These are phyloP conservation scores for Suillus paluster DNA, from an alignment of 768 basidiomycete species.

Conservation along the genomic window DNA sequence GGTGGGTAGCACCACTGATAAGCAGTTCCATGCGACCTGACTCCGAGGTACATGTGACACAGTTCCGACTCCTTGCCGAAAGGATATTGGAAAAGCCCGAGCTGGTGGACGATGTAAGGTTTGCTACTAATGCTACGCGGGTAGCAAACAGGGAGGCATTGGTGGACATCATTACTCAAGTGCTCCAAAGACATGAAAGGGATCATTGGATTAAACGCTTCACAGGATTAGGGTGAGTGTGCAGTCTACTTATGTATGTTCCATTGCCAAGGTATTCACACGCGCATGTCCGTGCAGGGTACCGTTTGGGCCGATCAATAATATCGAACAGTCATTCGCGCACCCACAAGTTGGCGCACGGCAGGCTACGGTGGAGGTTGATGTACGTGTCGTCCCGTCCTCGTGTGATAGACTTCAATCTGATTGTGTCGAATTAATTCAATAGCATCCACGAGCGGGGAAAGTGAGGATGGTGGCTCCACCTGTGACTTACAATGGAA, in stretches of 20 bases:
- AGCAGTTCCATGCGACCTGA: conserved; percentile 11
- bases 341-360: conserved; percentile 88
- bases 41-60: conserved; percentile 11
- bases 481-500: conserved; percentile 81
- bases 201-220: conserved; percentile 79
- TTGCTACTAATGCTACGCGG: conserved; percentile 73
- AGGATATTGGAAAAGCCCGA: conserved; percentile 65
- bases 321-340: conserved; percentile 85
- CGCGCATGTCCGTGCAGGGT: conserved; percentile 48
- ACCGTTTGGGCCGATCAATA: conserved; percentile 92
- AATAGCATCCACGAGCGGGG: conserved; percentile 74
- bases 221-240: conserved; percentile 76
- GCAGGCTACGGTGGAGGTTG: conserved; percentile 73
- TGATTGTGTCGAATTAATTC: conserved; percentile 8
- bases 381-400: conserved; percentile 56
- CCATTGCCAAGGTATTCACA: conserved; percentile 11
- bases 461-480: conserved; percentile 81
- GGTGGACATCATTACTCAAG: conserved; percentile 65
- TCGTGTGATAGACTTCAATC: conserved; percentile 16
- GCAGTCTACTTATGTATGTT: conserved; percentile 12
- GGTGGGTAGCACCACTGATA: conserved; percentile 41
- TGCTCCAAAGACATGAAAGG: conserved; percentile 58
- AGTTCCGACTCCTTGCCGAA: conserved; percentile 75
- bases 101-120: conserved; percentile 64
- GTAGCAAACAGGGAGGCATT: conserved; percentile 78